Evolutionary conservation across 2,329 filamentous ascomycete species (phyloP).

Genomic region (Trichophyton equinum): DNA sequence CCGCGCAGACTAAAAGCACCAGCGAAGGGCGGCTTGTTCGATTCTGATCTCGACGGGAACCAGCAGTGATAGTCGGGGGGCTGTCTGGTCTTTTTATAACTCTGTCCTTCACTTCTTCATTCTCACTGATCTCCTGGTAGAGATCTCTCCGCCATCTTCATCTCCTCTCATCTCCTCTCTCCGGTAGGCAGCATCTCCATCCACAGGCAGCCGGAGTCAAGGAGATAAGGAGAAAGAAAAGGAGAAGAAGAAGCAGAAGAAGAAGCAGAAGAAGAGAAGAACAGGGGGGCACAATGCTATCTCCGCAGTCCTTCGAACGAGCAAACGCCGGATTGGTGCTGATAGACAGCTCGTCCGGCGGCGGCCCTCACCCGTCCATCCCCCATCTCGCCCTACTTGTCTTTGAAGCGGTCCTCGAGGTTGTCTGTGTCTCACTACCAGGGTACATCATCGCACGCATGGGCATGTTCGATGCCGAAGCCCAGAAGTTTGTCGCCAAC

Average conservation of each 20-base stretch:
- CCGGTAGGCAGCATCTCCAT: too few relatives aligned
- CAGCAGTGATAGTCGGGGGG: neutral
- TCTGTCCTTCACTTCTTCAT: too few relatives aligned
- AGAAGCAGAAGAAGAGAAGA: neutral
- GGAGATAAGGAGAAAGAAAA: neutral
- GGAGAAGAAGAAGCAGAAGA: neutral
- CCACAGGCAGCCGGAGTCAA: neutral
- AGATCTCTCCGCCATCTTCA: too few relatives aligned
- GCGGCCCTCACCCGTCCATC: constrained; percentile 36
- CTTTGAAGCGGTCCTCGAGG: constrained; percentile 88
- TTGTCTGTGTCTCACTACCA: constrained; percentile 86
- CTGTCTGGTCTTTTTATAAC: too few relatives aligned
- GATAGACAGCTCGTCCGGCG: neutral
- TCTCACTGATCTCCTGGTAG: too few relatives aligned
- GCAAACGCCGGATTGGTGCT: constrained; percentile 1
- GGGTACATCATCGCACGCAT: constrained; percentile 83
- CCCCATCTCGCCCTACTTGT: constrained; percentile 63
- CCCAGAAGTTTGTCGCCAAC: constrained; percentile 93
- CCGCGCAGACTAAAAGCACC: neutral
- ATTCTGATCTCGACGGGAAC: constrained; percentile 1
- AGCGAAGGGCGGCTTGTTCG: neutral
- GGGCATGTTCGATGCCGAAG: constrained; percentile 88
- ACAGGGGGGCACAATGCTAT: neutral
- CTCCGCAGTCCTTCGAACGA: constrained; percentile 7
- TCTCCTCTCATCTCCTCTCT: too few relatives aligned